These are phyloP conservation scores for Psilocybe mexicana DNA, from an alignment of 1,284 basidiomycete species.

Conservation along the genomic window DNA sequence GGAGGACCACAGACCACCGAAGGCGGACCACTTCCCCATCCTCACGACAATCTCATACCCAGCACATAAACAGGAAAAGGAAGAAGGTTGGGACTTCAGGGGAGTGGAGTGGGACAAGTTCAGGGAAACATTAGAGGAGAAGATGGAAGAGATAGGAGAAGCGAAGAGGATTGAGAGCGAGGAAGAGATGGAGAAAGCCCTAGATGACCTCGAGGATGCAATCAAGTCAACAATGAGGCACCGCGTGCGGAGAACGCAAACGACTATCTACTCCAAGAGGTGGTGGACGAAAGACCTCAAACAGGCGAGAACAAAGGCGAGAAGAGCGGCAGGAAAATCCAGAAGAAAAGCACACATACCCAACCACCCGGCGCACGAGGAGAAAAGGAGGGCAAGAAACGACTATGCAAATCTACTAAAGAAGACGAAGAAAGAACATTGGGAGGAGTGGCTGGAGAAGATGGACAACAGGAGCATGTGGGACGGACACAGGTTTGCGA, in stretches of 20 bases:
- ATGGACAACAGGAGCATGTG: slow-evolving; percentile 30
- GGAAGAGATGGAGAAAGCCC: slow-evolving; percentile 28
- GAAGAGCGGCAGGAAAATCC: slow-evolving; percentile 11
- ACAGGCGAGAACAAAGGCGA: background rate
- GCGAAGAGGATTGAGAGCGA: background rate
- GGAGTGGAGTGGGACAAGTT: slow-evolving; percentile 28
- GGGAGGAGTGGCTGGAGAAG: slow-evolving; percentile 36
- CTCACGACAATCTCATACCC: slow-evolving; percentile 21
- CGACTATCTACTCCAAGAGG: slow-evolving; percentile 23
- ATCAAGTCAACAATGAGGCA: slow-evolving; percentile 13
- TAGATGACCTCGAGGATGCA: slow-evolving; percentile 12
- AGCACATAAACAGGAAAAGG: background rate
- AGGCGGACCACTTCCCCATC: slow-evolving; percentile 36
- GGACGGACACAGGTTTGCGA: slow-evolving; percentile 34
- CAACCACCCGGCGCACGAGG: slow-evolving; percentile 23
- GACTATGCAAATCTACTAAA: slow-evolving; percentile 24
- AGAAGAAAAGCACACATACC: slow-evolving; percentile 17
- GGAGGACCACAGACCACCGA: slow-evolving; percentile 14
- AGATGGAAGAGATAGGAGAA: background rate
- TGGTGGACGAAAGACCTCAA: slow-evolving; percentile 33
- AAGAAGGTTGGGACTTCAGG: slow-evolving; percentile 19
- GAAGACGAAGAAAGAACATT: slow-evolving; percentile 33
- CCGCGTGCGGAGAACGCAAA: slow-evolving; percentile 25
- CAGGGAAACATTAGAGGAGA: background rate
- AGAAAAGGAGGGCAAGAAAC: slow-evolving; percentile 8